phyloP scores from a whole-genome alignment of 2,329 filamentous ascomycete genomes.

The Fusarium hainanense region DNA sequence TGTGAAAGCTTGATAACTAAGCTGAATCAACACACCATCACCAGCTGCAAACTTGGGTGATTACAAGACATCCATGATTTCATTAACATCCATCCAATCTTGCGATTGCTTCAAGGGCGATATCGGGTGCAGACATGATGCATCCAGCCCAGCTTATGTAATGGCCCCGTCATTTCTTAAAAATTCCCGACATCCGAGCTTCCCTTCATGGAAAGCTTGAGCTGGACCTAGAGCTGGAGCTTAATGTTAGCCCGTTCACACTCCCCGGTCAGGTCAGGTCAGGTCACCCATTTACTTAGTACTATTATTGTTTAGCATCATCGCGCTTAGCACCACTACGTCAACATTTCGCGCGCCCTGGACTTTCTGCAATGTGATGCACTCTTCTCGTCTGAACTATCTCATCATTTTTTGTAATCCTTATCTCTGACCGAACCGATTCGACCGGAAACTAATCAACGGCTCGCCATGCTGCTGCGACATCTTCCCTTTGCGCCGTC shows the following conservation, averaged over 20 bases:
- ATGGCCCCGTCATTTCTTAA: constrained; percentile 32
- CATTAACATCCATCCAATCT: background rate
- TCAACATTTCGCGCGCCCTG: constrained; percentile 27
- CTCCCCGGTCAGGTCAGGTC: background rate
- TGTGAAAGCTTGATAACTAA: background rate
- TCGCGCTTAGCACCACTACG: constrained; percentile 31
- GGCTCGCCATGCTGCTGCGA: constrained; percentile 52
- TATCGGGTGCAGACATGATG: constrained; percentile 23
- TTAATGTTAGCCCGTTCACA: background rate
- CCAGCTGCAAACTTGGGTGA: background rate
- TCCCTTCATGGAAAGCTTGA: background rate
- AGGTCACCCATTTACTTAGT: background rate
- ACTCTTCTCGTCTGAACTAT: constrained; percentile 4
- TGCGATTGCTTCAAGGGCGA: constrained; percentile 16
- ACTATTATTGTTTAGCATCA: constrained; percentile 26
- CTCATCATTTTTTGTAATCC: background rate
- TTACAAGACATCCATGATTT: background rate
- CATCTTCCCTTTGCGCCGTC: constrained; percentile 68
- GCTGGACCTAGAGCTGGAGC: background rate
- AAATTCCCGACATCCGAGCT: constrained; percentile 32
- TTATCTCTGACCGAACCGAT: background rate
- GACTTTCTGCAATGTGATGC: constrained; percentile 37
- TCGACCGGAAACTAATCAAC: background rate
- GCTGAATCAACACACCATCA: background rate
- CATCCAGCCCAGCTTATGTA: constrained; percentile 36